phyloP scores from a whole-genome alignment of 1,284 basidiomycete genomes.

The Mycena sp. region DNA sequence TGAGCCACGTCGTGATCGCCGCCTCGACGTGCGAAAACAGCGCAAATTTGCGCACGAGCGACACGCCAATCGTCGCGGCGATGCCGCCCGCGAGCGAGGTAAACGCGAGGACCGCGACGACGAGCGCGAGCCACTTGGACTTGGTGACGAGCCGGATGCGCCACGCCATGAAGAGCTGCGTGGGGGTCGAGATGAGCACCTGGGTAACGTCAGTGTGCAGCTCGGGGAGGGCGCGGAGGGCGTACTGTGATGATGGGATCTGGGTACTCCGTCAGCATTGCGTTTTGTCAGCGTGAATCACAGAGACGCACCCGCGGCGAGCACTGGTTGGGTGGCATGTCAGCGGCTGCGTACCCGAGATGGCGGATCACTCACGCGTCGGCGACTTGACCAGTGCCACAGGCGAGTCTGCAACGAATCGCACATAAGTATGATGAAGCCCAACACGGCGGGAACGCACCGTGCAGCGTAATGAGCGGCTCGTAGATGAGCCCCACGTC shows the following conservation, averaged over 20 bases:
- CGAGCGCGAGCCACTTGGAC: conserved; percentile 4
- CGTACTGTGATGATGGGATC: conserved; percentile 30
- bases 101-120: conserved; percentile 22
- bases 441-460: neutral
- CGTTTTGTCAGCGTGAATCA: neutral
- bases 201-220: neutral
- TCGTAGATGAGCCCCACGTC: conserved; percentile 27
- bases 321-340: conserved; percentile 1
- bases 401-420: neutral
- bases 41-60: neutral
- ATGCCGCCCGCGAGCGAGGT: conserved; percentile 9
- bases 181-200: conserved; percentile 25
- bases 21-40: neutral
- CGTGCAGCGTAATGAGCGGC: conserved; percentile 21
- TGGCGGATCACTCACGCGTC: neutral
- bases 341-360: neutral
- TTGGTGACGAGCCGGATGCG: conserved; percentile 22
- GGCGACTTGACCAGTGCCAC: neutral
- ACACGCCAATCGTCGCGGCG: conserved; percentile 9
- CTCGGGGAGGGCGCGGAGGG: neutral
- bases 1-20: conserved; percentile 23
- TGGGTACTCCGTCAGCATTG: neutral
- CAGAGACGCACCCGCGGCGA: conserved; percentile 19
- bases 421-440: neutral
- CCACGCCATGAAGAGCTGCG: conserved; percentile 30